Evolutionary conservation across 257 asterid genomes (phyloP), one percentile per base, ranked within the genome.

Genomic region (Forsythia suspensa): DNA sequence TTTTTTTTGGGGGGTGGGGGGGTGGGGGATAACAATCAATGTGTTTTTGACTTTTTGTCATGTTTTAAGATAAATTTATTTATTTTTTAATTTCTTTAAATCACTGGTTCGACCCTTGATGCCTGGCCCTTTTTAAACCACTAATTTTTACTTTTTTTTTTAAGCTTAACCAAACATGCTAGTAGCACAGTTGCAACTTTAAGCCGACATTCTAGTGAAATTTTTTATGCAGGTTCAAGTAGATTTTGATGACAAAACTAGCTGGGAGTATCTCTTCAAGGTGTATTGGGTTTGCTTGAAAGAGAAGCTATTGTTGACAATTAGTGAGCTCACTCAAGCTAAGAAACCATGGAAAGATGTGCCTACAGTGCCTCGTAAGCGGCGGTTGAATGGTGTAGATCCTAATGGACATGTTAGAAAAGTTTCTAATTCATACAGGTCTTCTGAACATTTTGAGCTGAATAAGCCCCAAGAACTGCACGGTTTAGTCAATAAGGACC

Each of bases 231-330:
- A 92, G 97, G 89, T 88, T 69, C 81, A 87, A 84, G 95, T 95
- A 76, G 97, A 95, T 90, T 95, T 95, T 84, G 98, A 95, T 80
- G 98, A 95, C 87, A 78, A 82, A 79, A 80, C 76, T 57, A 92
- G 98, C 89, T 95, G 97, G 96, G 98, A 95, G 79, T 91, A 95
- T 88, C 97, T 95, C 80, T 95, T 95, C 87, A 92, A 95, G 85
- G 87, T 90, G 71, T 95, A 95, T 80, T 95, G 98, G 98, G 85
- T 89, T 73, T 57, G 42, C 82, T 84, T 95, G 81, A 92, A 88
- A 77, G 92, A 86, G 75, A 86, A 86, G 69, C 77, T 91, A 63
- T 91, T 94, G 0, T 83, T 95, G 80, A 92, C 94, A 34, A 61
- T 89, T 40, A 75, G 70, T 75, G 98, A 95, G 85, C 92, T 95